Evolutionary conservation across 495 filamentous ascomycete species (phyloP).

Genomic region (Neurospora tetrasperma): DNA sequence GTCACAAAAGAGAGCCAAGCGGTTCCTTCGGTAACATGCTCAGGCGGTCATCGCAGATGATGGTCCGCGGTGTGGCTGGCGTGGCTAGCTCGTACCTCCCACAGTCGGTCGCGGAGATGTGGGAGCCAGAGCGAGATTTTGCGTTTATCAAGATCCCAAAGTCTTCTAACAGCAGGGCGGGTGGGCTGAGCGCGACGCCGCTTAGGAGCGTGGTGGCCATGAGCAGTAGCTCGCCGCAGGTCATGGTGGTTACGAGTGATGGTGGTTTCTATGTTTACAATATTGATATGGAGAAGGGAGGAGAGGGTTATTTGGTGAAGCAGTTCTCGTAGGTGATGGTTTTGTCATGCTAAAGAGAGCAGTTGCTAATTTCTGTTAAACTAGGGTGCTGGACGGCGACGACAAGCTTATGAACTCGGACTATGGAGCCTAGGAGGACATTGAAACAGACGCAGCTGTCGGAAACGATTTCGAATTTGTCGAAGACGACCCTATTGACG

Average conservation of each 20-base stretch:
- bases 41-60: slow-evolving; percentile 90
- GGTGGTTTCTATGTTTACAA: slow-evolving; percentile 91
- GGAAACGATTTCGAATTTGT: neutral
- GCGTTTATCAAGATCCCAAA: slow-evolving; percentile 93
- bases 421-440: slow-evolving; percentile 21
- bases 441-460: neutral
- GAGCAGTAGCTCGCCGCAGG: slow-evolving; percentile 83
- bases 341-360: neutral
- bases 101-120: slow-evolving; percentile 88
- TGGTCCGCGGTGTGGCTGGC: slow-evolving; percentile 81
- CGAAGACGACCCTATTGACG: neutral
- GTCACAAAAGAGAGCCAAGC: slow-evolving; percentile 37
- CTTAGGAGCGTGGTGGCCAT: slow-evolving; percentile 87
- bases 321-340: slow-evolving; percentile 64
- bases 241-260: slow-evolving; percentile 97
- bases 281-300: slow-evolving; percentile 88
- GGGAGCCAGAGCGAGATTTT: slow-evolving; percentile 92
- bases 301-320: slow-evolving; percentile 84
- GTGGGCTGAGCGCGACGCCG: slow-evolving; percentile 20
- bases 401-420: slow-evolving; percentile 39
- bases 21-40: slow-evolving; percentile 78
- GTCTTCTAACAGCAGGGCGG: slow-evolving; percentile 24
- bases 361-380: slow-evolving; percentile 6
- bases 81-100: slow-evolving; percentile 87
- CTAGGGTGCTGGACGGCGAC: slow-evolving; percentile 40